Evolutionary conservation across 495 filamentous ascomycete species (phyloP), one percentile per base, ranked within the genome.

Genomic region (Hypoxylon perforatum): DNA sequence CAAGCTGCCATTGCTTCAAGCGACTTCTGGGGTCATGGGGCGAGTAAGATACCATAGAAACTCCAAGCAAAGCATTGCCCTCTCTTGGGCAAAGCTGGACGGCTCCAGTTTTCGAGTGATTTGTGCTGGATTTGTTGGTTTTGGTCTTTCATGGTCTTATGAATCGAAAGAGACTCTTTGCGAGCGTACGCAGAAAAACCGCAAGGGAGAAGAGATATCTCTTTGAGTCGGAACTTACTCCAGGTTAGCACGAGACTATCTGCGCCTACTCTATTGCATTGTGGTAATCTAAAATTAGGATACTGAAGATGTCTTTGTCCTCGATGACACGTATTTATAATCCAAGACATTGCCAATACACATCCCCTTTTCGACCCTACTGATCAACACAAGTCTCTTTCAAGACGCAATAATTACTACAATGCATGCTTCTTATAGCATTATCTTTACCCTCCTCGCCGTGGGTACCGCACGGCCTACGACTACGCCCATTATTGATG

Each of bases 361-460:
- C 41, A 14, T 10, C 41, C 17, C 41, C 17, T 9, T 17, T 21
- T 19, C 17, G 19, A 18, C 41, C 2, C 11, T 1, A 4, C 22
- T 47, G 9, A 28, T 47, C 21, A 14, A 47, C 22, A 25, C 30
- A 36, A 25, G 25, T 48, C 33, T 22, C 17, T 39, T 38, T 39
- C 36, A 44, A 18, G 18, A 25, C 18, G n/a, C 2, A 51, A 33
- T 12, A 17, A 28, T 42, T 14, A 36, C 17, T 11, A 50, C 23
- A 45, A 65, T 65, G 63, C 63, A 52, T 25, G 19, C 38, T 54
- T 54, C 42, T 15, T 55, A 49, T 19, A 60, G 42, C 12, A 49
- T 60, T 5, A 21, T 60, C 23, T 54, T 60, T 12, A 44, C 55
- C 15, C 42, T 65, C 23, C 33, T 54, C 25, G 56, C 56, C 15